Base-by-base conservation (phyloP, 352 stramenopile species). In the Globisporangium camurandrum region DNA sequence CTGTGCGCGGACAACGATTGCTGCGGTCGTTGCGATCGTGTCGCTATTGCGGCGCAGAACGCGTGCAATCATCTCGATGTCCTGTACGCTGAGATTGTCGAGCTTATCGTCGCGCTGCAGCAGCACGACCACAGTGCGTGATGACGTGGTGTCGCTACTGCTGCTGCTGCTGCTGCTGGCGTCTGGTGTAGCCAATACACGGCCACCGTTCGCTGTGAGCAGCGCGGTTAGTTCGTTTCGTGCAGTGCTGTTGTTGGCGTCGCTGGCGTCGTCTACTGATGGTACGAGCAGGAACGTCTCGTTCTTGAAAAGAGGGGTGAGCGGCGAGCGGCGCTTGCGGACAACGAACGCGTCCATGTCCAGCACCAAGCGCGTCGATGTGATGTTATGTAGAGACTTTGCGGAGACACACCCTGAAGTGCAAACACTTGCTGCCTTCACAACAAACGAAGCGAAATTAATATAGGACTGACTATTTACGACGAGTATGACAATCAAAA, bases 301-400 rank as follows among this genome's bases (percentile, higher is more conserved):
- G 46, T 44, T 37, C 30, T 45, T 51, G 46, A 84, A 83, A 41
- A 86, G 63, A 46, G 50, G 61, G 22, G 37, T 33, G 28, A 43
- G 38, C 12, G 46, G 38, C 14, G 45, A 31, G 11, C 61, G 57
- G 12, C 51, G 51, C 33, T 46, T 61, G 19, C 68, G 74, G 49
- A 67, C 58, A 2, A 86, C 40, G 54, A 85, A 88, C 10, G 71
- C 74, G 54, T 88, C 74, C 76, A 88, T 88, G 36, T 34, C 20
- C 9, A 36, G n/a, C n/a, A n/a, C n/a, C n/a, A n/a, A n/a, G n/a
- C n/a, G n/a, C n/a, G n/a, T n/a, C n/a, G n/a, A n/a, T n/a, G n/a
- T n/a, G n/a, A n/a, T 23, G 30, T 10, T 30, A 50, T n/a, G 5
- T 40, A 19, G 28, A 41, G n/a, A 17, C 24, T 28, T 37, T 48